Evolutionary conservation across 2,329 filamentous ascomycete species (phyloP).

Genomic region (Zymoseptoria tritici): DNA sequence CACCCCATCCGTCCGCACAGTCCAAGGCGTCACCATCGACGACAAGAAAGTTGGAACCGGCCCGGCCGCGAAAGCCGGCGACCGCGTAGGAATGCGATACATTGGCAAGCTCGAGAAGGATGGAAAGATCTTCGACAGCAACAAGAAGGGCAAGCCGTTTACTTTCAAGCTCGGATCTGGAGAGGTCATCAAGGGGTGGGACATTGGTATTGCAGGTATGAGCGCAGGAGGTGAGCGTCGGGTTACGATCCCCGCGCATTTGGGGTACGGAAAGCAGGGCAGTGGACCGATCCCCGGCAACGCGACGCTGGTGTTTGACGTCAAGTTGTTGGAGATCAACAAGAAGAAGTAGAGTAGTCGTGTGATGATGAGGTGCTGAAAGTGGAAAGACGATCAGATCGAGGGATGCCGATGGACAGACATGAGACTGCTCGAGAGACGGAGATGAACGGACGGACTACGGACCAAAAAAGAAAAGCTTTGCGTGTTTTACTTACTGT

Average conservation of each 20-base stretch:
- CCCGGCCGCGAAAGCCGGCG: slow-evolving; percentile 78
- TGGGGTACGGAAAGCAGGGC: slow-evolving; percentile 80
- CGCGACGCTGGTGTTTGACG: slow-evolving; percentile 84
- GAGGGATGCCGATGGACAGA: neutral
- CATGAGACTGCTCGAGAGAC: neutral
- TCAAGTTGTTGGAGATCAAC: slow-evolving; percentile 45
- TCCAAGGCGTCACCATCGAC: slow-evolving; percentile 86
- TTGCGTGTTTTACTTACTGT: neutral
- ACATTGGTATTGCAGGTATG: slow-evolving; percentile 90
- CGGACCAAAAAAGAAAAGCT: neutral
- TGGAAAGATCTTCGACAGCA: slow-evolving; percentile 92
- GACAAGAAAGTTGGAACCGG: slow-evolving; percentile 90
- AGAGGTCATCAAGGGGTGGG: slow-evolving; percentile 99
- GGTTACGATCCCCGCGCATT: slow-evolving; percentile 75
- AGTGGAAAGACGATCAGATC: neutral
- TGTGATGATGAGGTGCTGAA: too few species aligned
- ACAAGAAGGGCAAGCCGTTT: slow-evolving; percentile 99
- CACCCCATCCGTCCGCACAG: slow-evolving; percentile 63
- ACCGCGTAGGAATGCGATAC: slow-evolving; percentile 89
- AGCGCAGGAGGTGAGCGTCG: slow-evolving; percentile 86
- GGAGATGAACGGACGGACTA: neutral
- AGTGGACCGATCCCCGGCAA: slow-evolving; percentile 77
- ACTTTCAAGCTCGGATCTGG: slow-evolving; percentile 88
- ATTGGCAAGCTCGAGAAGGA: slow-evolving; percentile 87
- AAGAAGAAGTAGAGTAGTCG: slow-evolving; percentile 5